phyloP scores from a whole-genome alignment of 441 rosid genomes.

The Adansonia gregorii region DNA sequence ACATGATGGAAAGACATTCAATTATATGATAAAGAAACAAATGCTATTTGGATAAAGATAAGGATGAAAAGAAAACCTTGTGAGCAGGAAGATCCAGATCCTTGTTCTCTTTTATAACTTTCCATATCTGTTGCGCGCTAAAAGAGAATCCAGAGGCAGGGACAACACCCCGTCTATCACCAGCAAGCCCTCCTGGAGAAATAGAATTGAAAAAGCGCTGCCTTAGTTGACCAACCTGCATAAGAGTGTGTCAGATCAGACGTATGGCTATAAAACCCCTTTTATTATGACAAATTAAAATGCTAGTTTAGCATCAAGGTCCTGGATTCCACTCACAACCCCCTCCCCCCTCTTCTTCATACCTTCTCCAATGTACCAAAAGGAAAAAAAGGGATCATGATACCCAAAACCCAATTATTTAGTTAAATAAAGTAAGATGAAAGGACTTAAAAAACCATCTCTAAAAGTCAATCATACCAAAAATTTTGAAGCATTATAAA shows the following conservation, averaged over 20 bases:
- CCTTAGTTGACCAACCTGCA: conserved; percentile 76
- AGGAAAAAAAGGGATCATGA: background rate
- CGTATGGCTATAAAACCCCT: conserved; percentile 5
- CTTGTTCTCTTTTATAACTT: conserved; percentile 77
- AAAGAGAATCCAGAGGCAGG: conserved; percentile 93
- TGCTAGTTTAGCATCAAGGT: background rate
- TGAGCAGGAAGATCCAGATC: conserved; percentile 92
- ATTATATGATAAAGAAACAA: conserved; percentile 19
- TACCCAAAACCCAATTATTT: conserved; percentile 20
- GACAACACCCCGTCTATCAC: conserved; percentile 74
- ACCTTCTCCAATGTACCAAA: conserved; percentile 8
- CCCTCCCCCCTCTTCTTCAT: background rate
- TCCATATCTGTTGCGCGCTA: conserved; percentile 84
- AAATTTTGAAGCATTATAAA: background rate
- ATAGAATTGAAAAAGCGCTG: conserved; percentile 72
- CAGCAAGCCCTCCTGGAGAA: conserved; percentile 85
- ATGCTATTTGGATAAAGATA: conserved; percentile 19
- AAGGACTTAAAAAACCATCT: background rate
- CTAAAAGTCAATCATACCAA: background rate
- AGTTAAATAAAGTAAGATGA: background rate
- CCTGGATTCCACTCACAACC: background rate
- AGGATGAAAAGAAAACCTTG: conserved; percentile 49
- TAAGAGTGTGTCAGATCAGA: conserved; percentile 27
- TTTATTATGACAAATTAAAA: background rate
- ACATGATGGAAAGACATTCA: conserved; percentile 28